These are phyloP conservation scores for Chalaropsis thielavioides DNA, from an alignment of 2,329 filamentous ascomycete genomes.

Conservation along the genomic window DNA sequence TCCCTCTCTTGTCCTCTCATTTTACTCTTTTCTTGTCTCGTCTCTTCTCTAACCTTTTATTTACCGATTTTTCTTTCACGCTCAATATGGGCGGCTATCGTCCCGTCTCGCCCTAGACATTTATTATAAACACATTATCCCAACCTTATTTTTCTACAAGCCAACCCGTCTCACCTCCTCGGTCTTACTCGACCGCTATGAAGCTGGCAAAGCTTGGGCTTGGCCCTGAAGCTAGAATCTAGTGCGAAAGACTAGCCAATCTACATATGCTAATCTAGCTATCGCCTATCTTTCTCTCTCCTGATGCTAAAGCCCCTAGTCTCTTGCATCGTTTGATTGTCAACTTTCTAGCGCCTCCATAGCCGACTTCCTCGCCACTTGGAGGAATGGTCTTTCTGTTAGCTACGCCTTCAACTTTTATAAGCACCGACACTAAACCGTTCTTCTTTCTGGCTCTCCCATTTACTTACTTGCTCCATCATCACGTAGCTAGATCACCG, in stretches of 20 bases:
- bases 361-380: background rate
- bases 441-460: background rate
- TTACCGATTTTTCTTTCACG: background rate
- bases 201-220: background rate
- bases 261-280: background rate
- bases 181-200: background rate
- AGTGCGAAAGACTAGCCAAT: background rate
- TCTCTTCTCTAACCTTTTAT: background rate
- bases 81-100: background rate
- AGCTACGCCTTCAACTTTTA: background rate
- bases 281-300: background rate
- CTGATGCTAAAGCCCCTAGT: background rate
- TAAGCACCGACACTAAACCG: background rate
- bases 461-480: background rate
- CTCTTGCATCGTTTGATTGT: background rate
- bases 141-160: background rate
- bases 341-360: background rate
- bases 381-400: background rate
- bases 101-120: background rate
- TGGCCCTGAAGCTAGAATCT: background rate
- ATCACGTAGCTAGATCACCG: background rate
- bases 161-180: background rate
- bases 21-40: background rate
- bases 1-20: background rate
- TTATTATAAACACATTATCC: background rate